Conservation (phyloP, 1,284 basidiomycete species). For the Bjerkandera adusta region DNA sequence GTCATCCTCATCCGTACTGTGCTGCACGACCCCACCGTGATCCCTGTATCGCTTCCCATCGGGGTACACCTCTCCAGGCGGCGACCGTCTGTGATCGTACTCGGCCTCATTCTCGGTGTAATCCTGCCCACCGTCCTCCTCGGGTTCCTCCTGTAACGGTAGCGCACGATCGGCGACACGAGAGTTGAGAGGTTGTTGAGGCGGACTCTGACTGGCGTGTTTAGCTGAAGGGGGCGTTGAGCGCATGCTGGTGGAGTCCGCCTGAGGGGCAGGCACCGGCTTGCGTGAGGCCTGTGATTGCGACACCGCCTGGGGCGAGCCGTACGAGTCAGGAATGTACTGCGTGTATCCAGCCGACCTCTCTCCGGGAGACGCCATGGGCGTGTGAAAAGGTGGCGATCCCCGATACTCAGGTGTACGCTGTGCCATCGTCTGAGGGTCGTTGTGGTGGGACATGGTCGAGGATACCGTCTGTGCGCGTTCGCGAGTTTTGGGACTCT, state of each 20-base stretch:
- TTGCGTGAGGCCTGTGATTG: constrained; percentile 32
- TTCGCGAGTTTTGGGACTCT: constrained; percentile 51
- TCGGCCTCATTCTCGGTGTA: constrained; percentile 29
- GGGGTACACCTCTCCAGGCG: no score
- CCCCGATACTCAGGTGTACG: constrained; percentile 49
- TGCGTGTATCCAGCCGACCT: constrained; percentile 47
- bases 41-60: constrained; percentile 33
- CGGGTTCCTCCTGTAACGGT: constrained; percentile 74
- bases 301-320: constrained; percentile 24
- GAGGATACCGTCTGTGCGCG: constrained; percentile 35
- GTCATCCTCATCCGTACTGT: constrained; percentile 41
- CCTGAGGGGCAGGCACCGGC: constrained; percentile 16
- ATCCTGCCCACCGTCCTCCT: constrained; percentile 52
- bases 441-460: constrained; percentile 38
- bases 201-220: constrained; percentile 54
- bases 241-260: constrained; percentile 31
- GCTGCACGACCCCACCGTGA: constrained; percentile 10
- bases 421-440: constrained; percentile 30
- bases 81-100: constrained; percentile 34
- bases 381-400: constrained; percentile 52
- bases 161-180: constrained; percentile 72
- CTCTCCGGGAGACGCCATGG: constrained; percentile 51
- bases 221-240: constrained; percentile 42
- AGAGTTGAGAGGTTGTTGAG: constrained; percentile 48
- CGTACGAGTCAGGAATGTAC: constrained; percentile 49